A percentile compares a stretch with the other conserved stretches of the same genome.
Evolutionary conservation across 139 green algal species (phyloP).

Genomic region (Chlorella sp.): DNA sequence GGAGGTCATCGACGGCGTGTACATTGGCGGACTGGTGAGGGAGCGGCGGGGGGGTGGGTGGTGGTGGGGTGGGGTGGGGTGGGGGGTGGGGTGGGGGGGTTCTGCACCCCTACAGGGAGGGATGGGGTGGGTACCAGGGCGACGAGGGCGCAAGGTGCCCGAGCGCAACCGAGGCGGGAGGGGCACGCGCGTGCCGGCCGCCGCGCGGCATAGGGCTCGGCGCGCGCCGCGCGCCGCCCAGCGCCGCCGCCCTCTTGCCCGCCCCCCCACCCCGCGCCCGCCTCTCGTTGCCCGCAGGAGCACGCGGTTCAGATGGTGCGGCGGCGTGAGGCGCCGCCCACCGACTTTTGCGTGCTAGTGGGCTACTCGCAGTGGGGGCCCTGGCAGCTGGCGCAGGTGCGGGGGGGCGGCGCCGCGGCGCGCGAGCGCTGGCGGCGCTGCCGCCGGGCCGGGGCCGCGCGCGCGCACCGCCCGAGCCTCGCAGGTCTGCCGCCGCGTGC

Average conservation of each 20-base stretch:
- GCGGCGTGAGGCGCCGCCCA: slow-evolving; percentile 12
- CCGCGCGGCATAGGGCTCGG: background rate
- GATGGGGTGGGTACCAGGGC: background rate
- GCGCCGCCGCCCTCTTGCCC: background rate
- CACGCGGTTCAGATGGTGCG: slow-evolving; percentile 18
- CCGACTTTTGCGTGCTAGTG: slow-evolving; percentile 40
- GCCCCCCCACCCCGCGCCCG: background rate
- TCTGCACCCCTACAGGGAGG: background rate
- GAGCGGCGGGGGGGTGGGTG: too few relatives aligned
- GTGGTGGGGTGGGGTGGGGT: background rate
- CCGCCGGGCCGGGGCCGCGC: too few relatives aligned
- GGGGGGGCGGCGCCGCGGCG: too few relatives aligned
- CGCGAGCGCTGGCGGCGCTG: too few relatives aligned
- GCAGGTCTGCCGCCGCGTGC: background rate
- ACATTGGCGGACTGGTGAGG: too few relatives aligned
- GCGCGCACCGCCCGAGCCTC: too few relatives aligned
- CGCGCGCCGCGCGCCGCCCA: background rate
- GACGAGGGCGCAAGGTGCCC: background rate
- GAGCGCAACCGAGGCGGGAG: background rate
- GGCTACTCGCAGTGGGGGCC: slow-evolving; percentile 43
- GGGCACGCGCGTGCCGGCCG: background rate
- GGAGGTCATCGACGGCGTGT: slow-evolving; percentile 45
- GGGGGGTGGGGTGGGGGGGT: background rate
- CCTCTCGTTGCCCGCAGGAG: too few relatives aligned
- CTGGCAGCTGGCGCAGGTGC: slow-evolving; percentile 32